These are phyloP conservation scores for Chaetomiaceae sp. DNA, from an alignment of 2,329 filamentous ascomycete genomes.

Conservation along the genomic window DNA sequence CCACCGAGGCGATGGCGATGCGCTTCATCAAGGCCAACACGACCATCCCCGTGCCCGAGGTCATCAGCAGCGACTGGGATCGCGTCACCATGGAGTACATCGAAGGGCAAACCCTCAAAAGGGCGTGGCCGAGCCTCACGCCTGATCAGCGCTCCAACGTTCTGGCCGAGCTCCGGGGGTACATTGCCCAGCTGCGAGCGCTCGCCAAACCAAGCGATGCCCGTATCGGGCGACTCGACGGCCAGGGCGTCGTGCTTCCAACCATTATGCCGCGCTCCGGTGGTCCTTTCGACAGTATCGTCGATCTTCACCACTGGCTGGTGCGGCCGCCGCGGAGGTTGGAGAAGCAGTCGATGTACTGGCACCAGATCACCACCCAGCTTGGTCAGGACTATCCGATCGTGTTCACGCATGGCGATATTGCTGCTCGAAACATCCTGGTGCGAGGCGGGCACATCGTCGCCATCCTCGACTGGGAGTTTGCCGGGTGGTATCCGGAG, in stretches of 20 bases:
- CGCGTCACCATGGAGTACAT: slow-evolving; percentile 29
- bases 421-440: neutral
- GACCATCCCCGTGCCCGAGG: slow-evolving; percentile 26
- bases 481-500: neutral
- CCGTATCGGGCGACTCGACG: neutral
- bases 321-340: neutral
- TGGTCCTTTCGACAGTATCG: neutral
- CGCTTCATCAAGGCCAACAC: slow-evolving; percentile 18
- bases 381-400: neutral
- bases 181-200: neutral
- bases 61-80: slow-evolving; percentile 29
- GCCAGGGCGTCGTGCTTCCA: neutral
- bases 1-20: neutral
- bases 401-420: neutral
- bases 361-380: neutral
- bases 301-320: neutral
- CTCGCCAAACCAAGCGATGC: neutral
- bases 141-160: slow-evolving; percentile 20
- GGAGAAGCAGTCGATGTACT: neutral
- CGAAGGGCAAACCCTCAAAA: slow-evolving; percentile 26
- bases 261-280: neutral
- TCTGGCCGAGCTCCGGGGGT: slow-evolving; percentile 6
- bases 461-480: slow-evolving; percentile 7
- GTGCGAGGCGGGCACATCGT: slow-evolving; percentile 8
- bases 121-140: slow-evolving; percentile 24